Conservation (phyloP, 2,329 filamentous ascomycete genomes). For the Coccinonectria pachysandricola region DNA sequence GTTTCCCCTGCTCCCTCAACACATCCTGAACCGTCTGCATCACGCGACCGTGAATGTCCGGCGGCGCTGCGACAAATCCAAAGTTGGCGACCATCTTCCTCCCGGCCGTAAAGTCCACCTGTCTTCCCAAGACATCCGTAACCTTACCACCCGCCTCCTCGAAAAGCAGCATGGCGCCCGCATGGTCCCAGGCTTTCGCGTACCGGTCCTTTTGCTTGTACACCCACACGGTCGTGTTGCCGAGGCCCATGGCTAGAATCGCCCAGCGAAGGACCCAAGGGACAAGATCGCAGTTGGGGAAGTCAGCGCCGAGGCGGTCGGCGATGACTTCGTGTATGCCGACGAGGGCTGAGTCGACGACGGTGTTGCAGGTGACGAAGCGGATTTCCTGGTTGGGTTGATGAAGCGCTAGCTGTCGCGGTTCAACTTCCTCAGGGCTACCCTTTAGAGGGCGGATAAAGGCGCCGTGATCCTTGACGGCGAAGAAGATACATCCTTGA, state of each 20-base stretch:
- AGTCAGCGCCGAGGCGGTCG: conserved; percentile 29
- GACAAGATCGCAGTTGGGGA: conserved; percentile 41
- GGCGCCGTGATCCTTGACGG: conserved; percentile 37
- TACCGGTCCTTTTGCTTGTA: conserved; percentile 37
- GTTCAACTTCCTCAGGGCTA: conserved; percentile 9
- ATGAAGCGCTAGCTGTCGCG: conserved; percentile 24
- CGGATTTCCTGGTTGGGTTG: conserved; percentile 22
- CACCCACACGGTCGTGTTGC: conserved; percentile 46
- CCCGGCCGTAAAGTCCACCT: conserved; percentile 39
- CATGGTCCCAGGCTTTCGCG: conserved; percentile 51
- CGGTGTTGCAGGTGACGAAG: conserved; percentile 37
- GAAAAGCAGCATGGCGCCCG: conserved; percentile 48
- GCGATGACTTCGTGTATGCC: conserved; percentile 37
- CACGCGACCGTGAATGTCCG: conserved; percentile 31
- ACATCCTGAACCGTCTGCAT: conserved; percentile 66
- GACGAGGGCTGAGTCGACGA: conserved; percentile 37
- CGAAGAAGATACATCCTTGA: conserved; percentile 40
- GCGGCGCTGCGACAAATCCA: conserved; percentile 45
- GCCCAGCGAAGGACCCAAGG: conserved; percentile 50
- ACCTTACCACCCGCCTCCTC: conserved; percentile 46
- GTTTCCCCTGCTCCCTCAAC: conserved; percentile 33
- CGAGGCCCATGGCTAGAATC: conserved; percentile 39
- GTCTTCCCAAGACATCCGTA: conserved; percentile 42
- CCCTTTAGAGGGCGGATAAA: conserved; percentile 32
- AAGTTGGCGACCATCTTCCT: conserved; percentile 40